These are phyloP conservation scores for Neurospora terricola DNA, from an alignment of 495 filamentous ascomycete genomes.

Conservation along the genomic window DNA sequence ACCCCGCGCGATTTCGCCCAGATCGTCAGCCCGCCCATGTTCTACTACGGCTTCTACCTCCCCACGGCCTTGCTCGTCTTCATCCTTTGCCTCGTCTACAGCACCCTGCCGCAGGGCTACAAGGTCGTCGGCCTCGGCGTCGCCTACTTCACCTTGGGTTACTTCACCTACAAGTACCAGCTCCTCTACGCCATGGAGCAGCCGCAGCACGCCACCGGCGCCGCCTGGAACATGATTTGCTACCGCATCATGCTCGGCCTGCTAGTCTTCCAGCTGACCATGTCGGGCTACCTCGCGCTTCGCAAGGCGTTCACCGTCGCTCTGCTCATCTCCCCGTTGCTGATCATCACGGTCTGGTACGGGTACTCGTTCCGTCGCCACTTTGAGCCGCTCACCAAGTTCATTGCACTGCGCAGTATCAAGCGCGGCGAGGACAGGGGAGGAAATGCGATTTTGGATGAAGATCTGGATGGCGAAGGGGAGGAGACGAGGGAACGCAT, in stretches of 20 bases:
- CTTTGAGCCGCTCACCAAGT: conserved; percentile 79
- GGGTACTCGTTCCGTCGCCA: conserved; percentile 61
- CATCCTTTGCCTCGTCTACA: conserved; percentile 92
- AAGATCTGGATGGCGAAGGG: conserved; percentile 23
- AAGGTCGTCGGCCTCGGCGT: conserved; percentile 74
- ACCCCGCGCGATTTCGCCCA: conserved; percentile 89
- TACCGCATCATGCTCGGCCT: conserved; percentile 77
- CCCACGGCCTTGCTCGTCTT: conserved; percentile 85
- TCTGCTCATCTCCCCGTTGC: conserved; percentile 61
- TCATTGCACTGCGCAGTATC: conserved; percentile 84
- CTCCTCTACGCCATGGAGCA: conserved; percentile 98
- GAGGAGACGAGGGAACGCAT: conserved; percentile 21
- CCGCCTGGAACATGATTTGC: conserved; percentile 92
- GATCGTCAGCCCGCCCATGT: conserved; percentile 69
- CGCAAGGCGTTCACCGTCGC: conserved; percentile 59
- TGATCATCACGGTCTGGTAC: conserved; percentile 76
- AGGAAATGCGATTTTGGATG: conserved; percentile 27
- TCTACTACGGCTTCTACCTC: conserved; percentile 93
- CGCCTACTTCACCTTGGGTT: conserved; percentile 78
- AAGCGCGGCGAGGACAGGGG: conserved; percentile 41
- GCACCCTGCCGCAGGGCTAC: conserved; percentile 73
- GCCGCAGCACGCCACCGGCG: conserved; percentile 85
- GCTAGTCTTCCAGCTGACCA: conserved; percentile 79
- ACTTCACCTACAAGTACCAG: conserved; percentile 97
- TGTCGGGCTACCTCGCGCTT: conserved; percentile 80